Conservation (phyloP, 192 early-diverging fungal species). For the Backusella tarrabulga region DNA sequence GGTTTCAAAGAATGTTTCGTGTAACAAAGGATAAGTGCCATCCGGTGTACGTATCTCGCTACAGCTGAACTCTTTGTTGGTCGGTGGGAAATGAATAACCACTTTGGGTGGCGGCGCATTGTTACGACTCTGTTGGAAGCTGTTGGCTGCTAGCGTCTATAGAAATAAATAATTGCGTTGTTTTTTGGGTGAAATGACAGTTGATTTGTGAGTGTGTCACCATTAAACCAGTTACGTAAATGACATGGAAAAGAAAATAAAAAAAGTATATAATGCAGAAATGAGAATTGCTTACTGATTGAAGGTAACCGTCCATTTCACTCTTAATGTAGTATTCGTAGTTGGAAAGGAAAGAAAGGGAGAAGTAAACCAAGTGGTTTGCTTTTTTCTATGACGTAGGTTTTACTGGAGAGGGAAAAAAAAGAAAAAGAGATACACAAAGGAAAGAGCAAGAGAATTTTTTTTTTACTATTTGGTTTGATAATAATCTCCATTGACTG, state of each 20-base stretch:
- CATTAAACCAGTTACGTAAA: background rate
- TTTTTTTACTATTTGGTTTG: background rate
- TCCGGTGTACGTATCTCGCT: slow-evolving; percentile 50
- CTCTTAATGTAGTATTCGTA: background rate
- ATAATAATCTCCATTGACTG: background rate
- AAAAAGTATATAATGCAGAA: background rate
- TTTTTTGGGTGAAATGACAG: background rate
- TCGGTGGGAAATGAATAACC: slow-evolving; percentile 31
- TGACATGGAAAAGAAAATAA: background rate
- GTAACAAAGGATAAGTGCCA: slow-evolving; percentile 47
- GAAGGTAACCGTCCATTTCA: slow-evolving; percentile 17
- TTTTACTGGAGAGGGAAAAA: background rate
- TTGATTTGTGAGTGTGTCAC: background rate
- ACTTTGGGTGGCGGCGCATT: background rate
- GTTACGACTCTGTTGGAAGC: background rate
- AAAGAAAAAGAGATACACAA: background rate
- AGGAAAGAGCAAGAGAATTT: background rate
- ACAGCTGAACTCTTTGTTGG: slow-evolving; percentile 32
- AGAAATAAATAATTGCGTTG: background rate
- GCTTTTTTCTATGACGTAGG: background rate
- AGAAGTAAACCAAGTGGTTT: background rate
- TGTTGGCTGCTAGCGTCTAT: slow-evolving; percentile 8
- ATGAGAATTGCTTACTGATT: slow-evolving; percentile 13
- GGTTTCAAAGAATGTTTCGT: slow-evolving; percentile 47
- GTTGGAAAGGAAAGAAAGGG: background rate